Conservation (phyloP, 495 filamentous ascomycete species). For the Penicillium argentinense region DNA sequence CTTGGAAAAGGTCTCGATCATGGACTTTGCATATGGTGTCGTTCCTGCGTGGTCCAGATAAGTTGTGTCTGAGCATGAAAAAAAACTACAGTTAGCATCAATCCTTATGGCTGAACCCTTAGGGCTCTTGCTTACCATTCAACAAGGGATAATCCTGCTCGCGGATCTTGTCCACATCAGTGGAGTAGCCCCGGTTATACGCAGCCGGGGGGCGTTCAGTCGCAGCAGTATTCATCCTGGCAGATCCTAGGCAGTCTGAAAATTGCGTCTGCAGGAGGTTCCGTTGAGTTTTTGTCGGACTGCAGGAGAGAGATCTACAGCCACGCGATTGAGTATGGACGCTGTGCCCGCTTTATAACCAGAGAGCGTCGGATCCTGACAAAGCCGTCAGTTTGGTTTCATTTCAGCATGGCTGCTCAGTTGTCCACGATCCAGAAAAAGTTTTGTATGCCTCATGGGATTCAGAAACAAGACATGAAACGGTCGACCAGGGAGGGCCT, state of each 20-base stretch:
- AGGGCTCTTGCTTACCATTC: slow-evolving; percentile 63
- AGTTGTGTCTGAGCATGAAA: slow-evolving; percentile 56
- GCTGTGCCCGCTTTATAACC: background rate
- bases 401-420: background rate
- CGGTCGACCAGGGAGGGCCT: slow-evolving; percentile 4
- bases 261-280: background rate
- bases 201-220: background rate
- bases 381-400: background rate
- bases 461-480: background rate
- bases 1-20: slow-evolving; percentile 71
- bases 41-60: slow-evolving; percentile 96
- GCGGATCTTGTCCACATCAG: slow-evolving; percentile 66
- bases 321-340: background rate
- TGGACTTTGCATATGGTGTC: slow-evolving; percentile 75
- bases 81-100: too few species aligned
- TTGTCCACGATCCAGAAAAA: background rate
- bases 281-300: background rate
- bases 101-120: too few species aligned
- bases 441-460: background rate
- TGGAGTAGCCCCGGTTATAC: slow-evolving; percentile 55
- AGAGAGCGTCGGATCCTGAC: background rate
- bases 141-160: slow-evolving; percentile 79
- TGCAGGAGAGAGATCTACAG: background rate
- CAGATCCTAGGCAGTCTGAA: background rate
- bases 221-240: slow-evolving; percentile 11